Conservation (phyloP, 306 rosid genomes). For the Corylus americana region DNA sequence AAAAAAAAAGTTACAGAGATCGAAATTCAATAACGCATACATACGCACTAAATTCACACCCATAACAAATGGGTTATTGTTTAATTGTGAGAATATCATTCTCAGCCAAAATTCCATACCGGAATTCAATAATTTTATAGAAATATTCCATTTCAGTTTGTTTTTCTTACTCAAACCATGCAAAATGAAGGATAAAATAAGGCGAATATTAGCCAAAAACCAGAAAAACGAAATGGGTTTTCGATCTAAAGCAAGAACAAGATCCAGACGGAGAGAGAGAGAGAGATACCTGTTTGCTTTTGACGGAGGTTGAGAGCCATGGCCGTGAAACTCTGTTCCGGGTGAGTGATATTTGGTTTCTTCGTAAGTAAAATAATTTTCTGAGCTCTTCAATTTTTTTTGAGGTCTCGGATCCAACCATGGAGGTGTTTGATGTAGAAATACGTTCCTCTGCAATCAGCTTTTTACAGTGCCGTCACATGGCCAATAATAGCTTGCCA, state of each 20-base stretch:
- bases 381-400: constrained; percentile 11
- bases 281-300: constrained; percentile 52
- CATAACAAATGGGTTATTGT: neutral
- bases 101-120: neutral
- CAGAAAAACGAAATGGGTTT: constrained; percentile 1
- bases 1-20: constrained; percentile 10
- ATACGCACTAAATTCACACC: neutral
- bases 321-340: constrained; percentile 9
- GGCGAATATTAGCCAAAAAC: neutral
- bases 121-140: neutral
- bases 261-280: neutral
- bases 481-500: neutral
- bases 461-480: neutral
- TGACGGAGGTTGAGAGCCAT: constrained; percentile 74
- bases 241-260: constrained; percentile 14
- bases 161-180: neutral
- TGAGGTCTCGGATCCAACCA: neutral
- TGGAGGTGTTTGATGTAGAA: too few species aligned
- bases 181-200: neutral
- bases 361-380: neutral
- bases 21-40: constrained; percentile 21
- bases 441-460: neutral
- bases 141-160: neutral
- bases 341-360: constrained; percentile 1
- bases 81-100: neutral